Evolutionary conservation across 257 asterid genomes (phyloP), one percentile per base, ranked within the genome.

Genomic region (Handroanthus guayacan): DNA sequence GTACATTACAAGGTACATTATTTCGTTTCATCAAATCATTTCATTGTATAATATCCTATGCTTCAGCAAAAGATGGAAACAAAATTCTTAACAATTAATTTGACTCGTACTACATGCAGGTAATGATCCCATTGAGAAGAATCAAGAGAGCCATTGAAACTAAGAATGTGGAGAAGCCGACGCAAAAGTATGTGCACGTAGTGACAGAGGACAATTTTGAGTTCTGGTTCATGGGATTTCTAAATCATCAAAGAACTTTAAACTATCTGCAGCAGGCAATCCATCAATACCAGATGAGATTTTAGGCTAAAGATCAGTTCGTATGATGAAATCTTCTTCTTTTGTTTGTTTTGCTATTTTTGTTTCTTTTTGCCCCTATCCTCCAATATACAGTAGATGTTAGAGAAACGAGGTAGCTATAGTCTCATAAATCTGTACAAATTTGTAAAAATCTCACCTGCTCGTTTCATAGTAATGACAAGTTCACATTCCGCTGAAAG

Each of bases 201-300:
- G 81, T 82, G 45, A 88, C 90, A 1, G 68, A 71, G 67, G 92
- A 86, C 18, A 69, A 82, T 64, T 88, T 74, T 44, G 92, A 84
- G 52, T 88, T 86, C 71, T 86, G 90, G 92, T 88, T 88, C 72
- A 82, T 86, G 90, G 89, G 89, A 63, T 86, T 88, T 45, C 16
- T 88, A 11, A 86, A 81, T 77, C 84, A 77, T n/a, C 71, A 39
- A 20, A 86, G 73, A 20, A 79, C 87, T 6, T 61, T 82, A 17
- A 75, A 82, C 52, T 71, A 69, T 75, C 77, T 86, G 41, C 84
- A 71, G 63, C 84, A 76, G 63, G 81, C 83, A 80, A 75, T 80
- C 56, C 69, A 69, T 8, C 79, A 69, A n/a, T 72, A 81, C 37
- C 8, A 62, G 72, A 64, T 66, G 72, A 58, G 37, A 67, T 20